Evolutionary conservation across 768 basidiomycete genomes (phyloP).

Genomic region (Mycena polygramma): DNA sequence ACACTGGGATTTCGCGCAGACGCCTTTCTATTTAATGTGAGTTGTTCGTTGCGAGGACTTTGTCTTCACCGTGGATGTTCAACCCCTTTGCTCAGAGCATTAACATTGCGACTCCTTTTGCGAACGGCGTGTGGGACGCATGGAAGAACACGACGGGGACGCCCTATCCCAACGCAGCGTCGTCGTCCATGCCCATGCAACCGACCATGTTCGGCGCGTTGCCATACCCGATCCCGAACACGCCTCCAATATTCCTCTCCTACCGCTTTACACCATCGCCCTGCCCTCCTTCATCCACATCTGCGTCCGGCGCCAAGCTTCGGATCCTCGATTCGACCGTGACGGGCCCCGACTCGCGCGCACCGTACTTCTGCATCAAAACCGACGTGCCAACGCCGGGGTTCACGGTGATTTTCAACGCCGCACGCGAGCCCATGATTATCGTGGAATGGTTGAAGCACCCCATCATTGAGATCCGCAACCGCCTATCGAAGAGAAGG

Average conservation of each 20-base stretch:
- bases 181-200: background rate
- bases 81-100: no score
- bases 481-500: constrained; percentile 49
- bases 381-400: constrained; percentile 48
- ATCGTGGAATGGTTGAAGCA: constrained; percentile 59
- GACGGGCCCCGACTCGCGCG: constrained; percentile 55
- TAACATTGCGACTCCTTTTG: no score
- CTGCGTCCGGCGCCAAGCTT: constrained; percentile 39
- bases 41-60: no score
- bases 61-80: no score
- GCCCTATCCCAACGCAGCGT: constrained; percentile 17
- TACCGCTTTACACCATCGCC: no score
- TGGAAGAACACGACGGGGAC: background rate
- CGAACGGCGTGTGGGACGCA: constrained; percentile 19
- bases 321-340: constrained; percentile 58
- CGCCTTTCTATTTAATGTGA: no score
- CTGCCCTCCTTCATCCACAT: constrained; percentile 44
- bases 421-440: constrained; percentile 52
- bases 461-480: constrained; percentile 57
- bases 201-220: constrained; percentile 21
- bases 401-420: constrained; percentile 42
- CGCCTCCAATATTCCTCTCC: background rate
- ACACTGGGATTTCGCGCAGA: no score
- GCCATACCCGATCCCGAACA: constrained; percentile 11
- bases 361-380: constrained; percentile 52